Conservation (phyloP, 495 filamentous ascomycete species). For the Penicillium argentinense region DNA sequence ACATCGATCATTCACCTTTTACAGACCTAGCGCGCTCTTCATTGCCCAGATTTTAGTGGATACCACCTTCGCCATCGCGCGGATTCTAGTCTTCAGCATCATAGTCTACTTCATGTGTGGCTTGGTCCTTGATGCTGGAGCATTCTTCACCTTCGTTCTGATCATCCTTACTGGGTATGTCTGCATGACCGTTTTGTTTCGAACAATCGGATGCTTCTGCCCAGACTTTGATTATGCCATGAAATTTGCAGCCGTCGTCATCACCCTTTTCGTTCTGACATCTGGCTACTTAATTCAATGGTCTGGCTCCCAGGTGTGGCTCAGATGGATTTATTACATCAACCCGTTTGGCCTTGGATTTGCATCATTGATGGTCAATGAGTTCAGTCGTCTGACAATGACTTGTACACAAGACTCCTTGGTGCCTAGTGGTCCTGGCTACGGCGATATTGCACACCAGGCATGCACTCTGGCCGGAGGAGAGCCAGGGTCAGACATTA, state of each 20-base stretch:
- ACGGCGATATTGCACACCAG: slow-evolving; percentile 66
- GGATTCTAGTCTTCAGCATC: slow-evolving; percentile 69
- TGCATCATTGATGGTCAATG: slow-evolving; percentile 77
- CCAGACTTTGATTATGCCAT: slow-evolving; percentile 86
- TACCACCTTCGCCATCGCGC: slow-evolving; percentile 62
- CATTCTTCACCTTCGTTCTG: slow-evolving; percentile 78
- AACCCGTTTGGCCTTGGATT: slow-evolving; percentile 77
- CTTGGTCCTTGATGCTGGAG: slow-evolving; percentile 62
- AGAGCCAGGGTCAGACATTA: slow-evolving; percentile 55
- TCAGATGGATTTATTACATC: slow-evolving; percentile 80
- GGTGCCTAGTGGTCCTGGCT: slow-evolving; percentile 63
- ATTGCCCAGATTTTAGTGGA: slow-evolving; percentile 81
- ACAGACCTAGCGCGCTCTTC: slow-evolving; percentile 76
- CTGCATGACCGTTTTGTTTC: slow-evolving; percentile 77
- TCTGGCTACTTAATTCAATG: slow-evolving; percentile 80
- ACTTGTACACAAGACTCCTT: slow-evolving; percentile 63
- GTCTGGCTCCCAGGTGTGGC: slow-evolving; percentile 66
- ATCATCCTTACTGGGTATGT: slow-evolving; percentile 70
- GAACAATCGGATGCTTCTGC: slow-evolving; percentile 73
- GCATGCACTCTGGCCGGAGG: slow-evolving; percentile 73
- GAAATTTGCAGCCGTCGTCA: slow-evolving; percentile 72
- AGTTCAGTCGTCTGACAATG: slow-evolving; percentile 65
- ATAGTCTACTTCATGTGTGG: slow-evolving; percentile 82
- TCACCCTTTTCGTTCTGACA: slow-evolving; percentile 77
- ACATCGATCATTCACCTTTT: slow-evolving; percentile 76